Evolutionary conservation across 2,329 filamentous ascomycete genomes (phyloP), one percentile per base, ranked within the genome.

Genomic region (Sphaerulina vaccinii): DNA sequence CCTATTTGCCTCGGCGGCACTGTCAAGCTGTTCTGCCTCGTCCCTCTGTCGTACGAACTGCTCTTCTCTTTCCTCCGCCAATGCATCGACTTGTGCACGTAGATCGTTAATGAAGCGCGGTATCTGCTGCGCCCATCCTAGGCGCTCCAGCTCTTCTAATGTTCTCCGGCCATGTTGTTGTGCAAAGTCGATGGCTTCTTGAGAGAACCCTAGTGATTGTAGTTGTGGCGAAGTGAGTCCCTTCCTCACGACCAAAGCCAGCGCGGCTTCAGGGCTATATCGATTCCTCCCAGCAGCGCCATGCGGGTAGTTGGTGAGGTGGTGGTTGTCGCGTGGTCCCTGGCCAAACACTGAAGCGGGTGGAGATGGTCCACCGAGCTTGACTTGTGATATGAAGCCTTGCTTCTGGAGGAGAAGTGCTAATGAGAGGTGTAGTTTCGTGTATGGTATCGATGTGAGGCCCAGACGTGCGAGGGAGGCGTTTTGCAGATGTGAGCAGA

Each of bases 401-500:
- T 86, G 81, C 60, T 87, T 85, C 73, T 95, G 90, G 38, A 96
- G 79, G 32, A 87, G 86, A 16, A 93, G 80, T 45, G 83, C 79
- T 13, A 96, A 77, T 38, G 76, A 76, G 56, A 95, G 83, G 76
- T 93, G 90, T 68, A 90, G 83, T 61, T 91, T 91, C 43, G 83
- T 85, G 74, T 86, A 85, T 39, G 86, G 84, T 57, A 96, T 80
- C 6, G 89, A 95, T 24, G 91, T 96, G 44, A 95, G 78, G 61
- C 86, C 88, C 0, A 96, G 83, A 1, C 86, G 84, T n/a, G 88
- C 89, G 65, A 84, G 84, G 51, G 87, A 87, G 61, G 88, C 88
- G 77, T 96, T 96, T 71, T 93, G 88, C 51, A 96, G 79, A 75
- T 96, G 90, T 61, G 90, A 90, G 79, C 88, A 95, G 73, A 91